Percentiles rank a stretch among this genome's conserved stretches.
Evolutionary conservation across 768 basidiomycete species (phyloP).

Genomic region (Boletus speciosus): DNA sequence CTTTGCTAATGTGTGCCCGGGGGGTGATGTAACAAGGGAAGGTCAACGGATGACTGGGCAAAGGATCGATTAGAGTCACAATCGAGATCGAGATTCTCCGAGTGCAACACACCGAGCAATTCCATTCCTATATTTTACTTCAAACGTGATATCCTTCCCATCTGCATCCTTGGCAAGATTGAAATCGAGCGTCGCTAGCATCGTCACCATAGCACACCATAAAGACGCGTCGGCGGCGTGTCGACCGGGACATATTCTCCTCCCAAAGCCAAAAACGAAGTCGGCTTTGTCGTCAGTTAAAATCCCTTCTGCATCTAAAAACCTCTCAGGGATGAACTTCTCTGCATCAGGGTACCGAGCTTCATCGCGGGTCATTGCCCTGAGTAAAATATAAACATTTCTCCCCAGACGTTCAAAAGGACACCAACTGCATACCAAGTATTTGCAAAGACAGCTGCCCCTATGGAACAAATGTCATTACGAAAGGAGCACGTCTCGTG

Average conservation of each 20-base stretch:
- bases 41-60: constrained; percentile 3
- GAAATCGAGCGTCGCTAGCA: constrained; percentile 22
- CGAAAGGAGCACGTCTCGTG: neutral
- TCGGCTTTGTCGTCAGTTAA: constrained; percentile 9
- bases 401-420: neutral
- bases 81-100: neutral
- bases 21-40: constrained; percentile 18
- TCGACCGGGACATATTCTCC: constrained; percentile 15
- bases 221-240: constrained; percentile 2
- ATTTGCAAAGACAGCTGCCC: constrained; percentile 13
- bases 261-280: constrained; percentile 17
- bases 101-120: constrained; percentile 4
- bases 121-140: constrained; percentile 2
- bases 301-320: constrained; percentile 5
- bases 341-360: constrained; percentile 15
- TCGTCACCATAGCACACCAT: constrained; percentile 14
- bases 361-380: constrained; percentile 22
- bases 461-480: neutral
- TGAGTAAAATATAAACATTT: neutral
- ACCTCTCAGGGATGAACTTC: constrained; percentile 15
- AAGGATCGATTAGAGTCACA: neutral
- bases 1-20: constrained; percentile 6
- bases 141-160: constrained; percentile 5
- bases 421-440: constrained; percentile 5
- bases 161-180: constrained; percentile 7